Conservation (phyloP, 192 early-diverging fungal species). For the Podila clonocystis region DNA sequence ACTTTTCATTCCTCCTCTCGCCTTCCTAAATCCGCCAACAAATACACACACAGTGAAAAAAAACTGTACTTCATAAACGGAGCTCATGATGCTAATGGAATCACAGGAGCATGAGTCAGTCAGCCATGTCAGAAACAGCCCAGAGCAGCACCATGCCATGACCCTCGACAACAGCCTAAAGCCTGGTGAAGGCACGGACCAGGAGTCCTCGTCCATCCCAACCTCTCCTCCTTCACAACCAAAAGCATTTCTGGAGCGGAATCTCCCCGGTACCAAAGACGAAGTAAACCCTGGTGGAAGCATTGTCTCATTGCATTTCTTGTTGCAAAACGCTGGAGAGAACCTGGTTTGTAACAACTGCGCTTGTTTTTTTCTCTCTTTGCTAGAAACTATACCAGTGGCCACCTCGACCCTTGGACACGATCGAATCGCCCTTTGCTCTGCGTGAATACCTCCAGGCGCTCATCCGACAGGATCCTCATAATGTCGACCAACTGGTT, state of each 20-base stretch:
- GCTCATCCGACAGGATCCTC: slow-evolving; percentile 70
- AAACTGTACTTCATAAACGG: background rate
- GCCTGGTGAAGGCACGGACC: background rate
- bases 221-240: background rate
- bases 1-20: background rate
- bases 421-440: slow-evolving; percentile 76
- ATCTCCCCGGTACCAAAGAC: slow-evolving; percentile 46
- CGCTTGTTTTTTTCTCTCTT: background rate
- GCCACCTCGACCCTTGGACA: slow-evolving; percentile 61
- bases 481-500: slow-evolving; percentile 69
- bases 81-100: slow-evolving; percentile 40
- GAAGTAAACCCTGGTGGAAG: slow-evolving; percentile 17
- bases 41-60: background rate
- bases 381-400: slow-evolving; percentile 59
- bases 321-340: background rate
- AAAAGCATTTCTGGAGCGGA: slow-evolving; percentile 17
- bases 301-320: background rate
- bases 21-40: no score
- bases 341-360: background rate
- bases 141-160: background rate
- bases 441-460: slow-evolving; percentile 85
- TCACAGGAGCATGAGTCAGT: slow-evolving; percentile 26
- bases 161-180: background rate
- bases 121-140: slow-evolving; percentile 14
- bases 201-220: background rate